These are phyloP conservation scores for Podospora sp. DNA, from an alignment of 495 filamentous ascomycete genomes.

Conservation along the genomic window DNA sequence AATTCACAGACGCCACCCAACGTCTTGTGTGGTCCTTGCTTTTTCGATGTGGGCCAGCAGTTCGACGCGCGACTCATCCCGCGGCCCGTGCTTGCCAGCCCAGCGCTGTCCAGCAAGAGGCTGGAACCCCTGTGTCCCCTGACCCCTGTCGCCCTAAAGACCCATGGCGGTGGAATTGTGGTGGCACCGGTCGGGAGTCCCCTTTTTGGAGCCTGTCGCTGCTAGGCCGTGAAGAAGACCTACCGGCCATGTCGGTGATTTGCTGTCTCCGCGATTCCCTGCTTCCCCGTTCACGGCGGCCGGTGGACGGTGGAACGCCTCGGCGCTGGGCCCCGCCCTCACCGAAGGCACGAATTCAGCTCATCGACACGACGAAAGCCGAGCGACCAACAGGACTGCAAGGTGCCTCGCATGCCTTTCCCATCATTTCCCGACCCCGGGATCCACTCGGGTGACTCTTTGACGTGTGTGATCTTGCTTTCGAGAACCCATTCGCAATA, in stretches of 20 bases:
- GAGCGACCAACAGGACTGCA: neutral
- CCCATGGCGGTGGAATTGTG: constrained; percentile 31
- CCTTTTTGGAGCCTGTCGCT: constrained; percentile 21
- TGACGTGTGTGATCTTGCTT: constrained; percentile 2
- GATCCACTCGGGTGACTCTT: constrained; percentile 3
- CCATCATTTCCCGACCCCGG: constrained; percentile 6
- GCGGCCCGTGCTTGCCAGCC: constrained; percentile 25
- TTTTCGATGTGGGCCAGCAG: constrained; percentile 18
- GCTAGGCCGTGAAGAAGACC: constrained; percentile 24
- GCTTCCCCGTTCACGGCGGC: neutral
- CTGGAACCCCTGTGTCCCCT: constrained; percentile 14
- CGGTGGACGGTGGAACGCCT: neutral
- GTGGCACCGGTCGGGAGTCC: constrained; percentile 28
- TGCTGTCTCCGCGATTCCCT: constrained; percentile 13
- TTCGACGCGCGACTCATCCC: constrained; percentile 26
- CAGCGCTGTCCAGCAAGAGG: constrained; percentile 3
- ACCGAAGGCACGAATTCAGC: neutral
- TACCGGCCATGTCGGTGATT: constrained; percentile 26
- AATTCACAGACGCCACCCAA: constrained; percentile 30
- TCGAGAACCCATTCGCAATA: constrained; percentile 22
- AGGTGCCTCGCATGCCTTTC: neutral
- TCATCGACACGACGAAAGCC: neutral
- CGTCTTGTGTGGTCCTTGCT: constrained; percentile 30
- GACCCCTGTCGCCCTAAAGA: constrained; percentile 26
- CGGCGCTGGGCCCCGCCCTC: neutral